These are phyloP conservation scores for Microstegium vimineum DNA, from an alignment of 176 grass and related monocot genomes.

Conservation along the genomic window DNA sequence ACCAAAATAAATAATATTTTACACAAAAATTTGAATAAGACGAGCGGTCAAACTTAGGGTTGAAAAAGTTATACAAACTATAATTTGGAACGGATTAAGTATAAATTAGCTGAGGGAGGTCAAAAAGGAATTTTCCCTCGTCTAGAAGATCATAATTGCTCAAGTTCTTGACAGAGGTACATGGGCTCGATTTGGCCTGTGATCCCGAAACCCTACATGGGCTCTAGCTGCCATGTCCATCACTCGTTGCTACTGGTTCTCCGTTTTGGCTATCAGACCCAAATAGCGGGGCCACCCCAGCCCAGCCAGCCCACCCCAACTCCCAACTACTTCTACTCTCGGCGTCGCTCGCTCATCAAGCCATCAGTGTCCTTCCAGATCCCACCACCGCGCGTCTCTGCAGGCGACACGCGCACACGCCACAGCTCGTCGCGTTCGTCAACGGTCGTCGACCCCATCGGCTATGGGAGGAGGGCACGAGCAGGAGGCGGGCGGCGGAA, in stretches of 20 bases:
- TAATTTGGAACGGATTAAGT: too few relatives aligned
- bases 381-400: not conserved
- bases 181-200: not conserved
- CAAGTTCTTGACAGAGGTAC: not conserved
- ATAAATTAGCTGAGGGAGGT: too few relatives aligned
- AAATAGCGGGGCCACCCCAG: not conserved
- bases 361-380: not conserved
- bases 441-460: not conserved
- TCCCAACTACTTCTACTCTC: not conserved
- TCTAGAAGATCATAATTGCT: too few relatives aligned
- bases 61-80: too few relatives aligned
- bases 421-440: slow-evolving; percentile 2
- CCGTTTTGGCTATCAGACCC: too few relatives aligned
- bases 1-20: too few relatives aligned
- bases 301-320: not conserved
- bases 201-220: not conserved
- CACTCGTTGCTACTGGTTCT: too few relatives aligned
- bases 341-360: not conserved
- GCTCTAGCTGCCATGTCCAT: not conserved
- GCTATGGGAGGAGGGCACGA: slow-evolving; percentile 38
- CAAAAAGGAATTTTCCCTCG: too few relatives aligned
- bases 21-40: too few relatives aligned
- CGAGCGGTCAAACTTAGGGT: too few relatives aligned
- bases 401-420: not conserved
- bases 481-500: slow-evolving; percentile 16